These are phyloP conservation scores for Blechomonas ayalai DNA, from an alignment of 208 protist genomes.

Conservation along the genomic window DNA sequence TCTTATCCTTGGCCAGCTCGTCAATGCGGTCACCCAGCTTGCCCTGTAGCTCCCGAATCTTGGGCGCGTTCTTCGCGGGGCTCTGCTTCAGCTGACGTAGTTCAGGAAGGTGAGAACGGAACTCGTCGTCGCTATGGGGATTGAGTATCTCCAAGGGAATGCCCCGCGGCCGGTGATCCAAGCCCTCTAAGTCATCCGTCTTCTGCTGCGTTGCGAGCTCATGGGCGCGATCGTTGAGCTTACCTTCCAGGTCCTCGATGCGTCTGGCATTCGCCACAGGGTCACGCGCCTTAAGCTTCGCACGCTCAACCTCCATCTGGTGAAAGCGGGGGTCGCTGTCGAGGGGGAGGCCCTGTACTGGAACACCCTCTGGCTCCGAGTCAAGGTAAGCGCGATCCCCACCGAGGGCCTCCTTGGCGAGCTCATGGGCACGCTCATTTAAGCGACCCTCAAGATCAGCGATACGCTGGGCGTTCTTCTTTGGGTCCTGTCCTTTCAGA, in stretches of 20 bases:
- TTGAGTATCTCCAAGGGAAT: conserved; percentile 43
- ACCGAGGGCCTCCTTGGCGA: conserved; percentile 44
- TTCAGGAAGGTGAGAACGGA: conserved; percentile 24
- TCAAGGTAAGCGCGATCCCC: conserved; percentile 61
- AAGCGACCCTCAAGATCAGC: conserved; percentile 43
- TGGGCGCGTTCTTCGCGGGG: conserved; percentile 4
- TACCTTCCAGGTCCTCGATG: conserved; percentile 42
- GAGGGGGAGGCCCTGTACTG: conserved; percentile 39
- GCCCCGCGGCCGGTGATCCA: conserved; percentile 53
- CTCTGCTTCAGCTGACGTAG: conserved; percentile 35
- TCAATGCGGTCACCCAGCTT: conserved; percentile 50
- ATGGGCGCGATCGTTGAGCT: conserved; percentile 49
- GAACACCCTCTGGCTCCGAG: conserved; percentile 48
- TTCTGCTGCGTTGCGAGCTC: conserved; percentile 58
- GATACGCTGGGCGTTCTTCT: conserved; percentile 38
- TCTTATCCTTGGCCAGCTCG: conserved; percentile 38
- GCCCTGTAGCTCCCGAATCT: conserved; percentile 32
- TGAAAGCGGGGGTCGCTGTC: conserved; percentile 56
- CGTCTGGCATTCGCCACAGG: conserved; percentile 22
- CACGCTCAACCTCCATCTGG: conserved; percentile 63
- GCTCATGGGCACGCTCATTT: conserved; percentile 59
- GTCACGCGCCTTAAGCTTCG: conserved; percentile 43
- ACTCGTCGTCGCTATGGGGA: conserved; percentile 43
- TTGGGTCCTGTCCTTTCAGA: conserved; percentile 34
- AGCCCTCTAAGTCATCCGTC: conserved; percentile 45